Percentiles rank a stretch among this genome's conserved stretches.
phyloP scores from a whole-genome alignment of 2,329 filamentous ascomycete genomes.

The Diaporthe eres region DNA sequence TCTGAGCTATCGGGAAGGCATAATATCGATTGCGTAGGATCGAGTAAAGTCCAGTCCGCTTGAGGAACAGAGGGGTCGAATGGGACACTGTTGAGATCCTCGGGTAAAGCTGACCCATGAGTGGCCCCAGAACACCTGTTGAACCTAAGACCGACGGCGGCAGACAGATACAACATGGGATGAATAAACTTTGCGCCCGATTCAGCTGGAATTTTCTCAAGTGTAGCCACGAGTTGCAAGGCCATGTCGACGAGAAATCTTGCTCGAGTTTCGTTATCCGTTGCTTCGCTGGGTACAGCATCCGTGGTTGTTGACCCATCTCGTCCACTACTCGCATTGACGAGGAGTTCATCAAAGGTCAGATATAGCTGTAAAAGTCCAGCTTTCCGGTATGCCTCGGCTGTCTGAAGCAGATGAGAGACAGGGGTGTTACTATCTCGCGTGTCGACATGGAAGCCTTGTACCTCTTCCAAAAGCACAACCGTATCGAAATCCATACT shows the following conservation, averaged over 20 bases:
- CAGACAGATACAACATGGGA: background rate
- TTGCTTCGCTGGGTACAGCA: background rate
- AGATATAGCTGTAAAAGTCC: background rate
- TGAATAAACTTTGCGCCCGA: background rate
- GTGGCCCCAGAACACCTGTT: too few relatives aligned
- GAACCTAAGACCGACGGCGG: background rate
- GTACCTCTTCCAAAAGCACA: background rate
- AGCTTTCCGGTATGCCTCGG: conserved; percentile 1
- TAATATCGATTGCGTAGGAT: too few relatives aligned
- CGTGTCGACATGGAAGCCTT: background rate
- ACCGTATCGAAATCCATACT: background rate
- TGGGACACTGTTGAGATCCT: too few relatives aligned
- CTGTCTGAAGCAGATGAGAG: background rate
- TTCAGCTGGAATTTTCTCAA: background rate
- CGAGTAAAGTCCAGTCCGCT: too few relatives aligned
- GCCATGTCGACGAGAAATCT: background rate
- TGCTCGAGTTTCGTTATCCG: background rate
- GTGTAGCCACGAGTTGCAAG: background rate
- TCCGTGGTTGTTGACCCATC: background rate
- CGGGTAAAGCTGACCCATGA: too few relatives aligned
- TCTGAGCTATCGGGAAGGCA: too few relatives aligned
- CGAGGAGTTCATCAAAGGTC: background rate
- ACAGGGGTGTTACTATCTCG: background rate
- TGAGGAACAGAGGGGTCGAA: too few relatives aligned
- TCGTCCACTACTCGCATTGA: background rate